Evolutionary conservation across 305 asterid genomes (phyloP), one percentile per base, ranked within the genome.

Genomic region (Fraxinus latifolia): DNA sequence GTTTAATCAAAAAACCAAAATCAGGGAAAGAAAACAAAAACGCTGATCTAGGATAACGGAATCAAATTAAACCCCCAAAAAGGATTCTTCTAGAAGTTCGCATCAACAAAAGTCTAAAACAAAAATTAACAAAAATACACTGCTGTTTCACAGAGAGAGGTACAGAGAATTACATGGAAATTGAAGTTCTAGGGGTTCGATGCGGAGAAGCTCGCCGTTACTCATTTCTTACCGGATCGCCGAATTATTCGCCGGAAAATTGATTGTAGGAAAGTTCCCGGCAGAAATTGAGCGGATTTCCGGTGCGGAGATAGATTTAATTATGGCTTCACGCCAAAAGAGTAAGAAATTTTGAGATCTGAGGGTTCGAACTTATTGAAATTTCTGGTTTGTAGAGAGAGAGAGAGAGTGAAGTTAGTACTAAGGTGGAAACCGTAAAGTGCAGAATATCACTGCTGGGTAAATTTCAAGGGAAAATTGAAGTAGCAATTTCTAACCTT

Each of bases 151-250:
- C 4, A 19, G 74, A 3, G 14, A 14, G 4, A 37, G 74, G 73
- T 17, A 11, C 7, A 12, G 39, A 42, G 42, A 79, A 19, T 90
- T 88, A 92, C 96, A 90, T 76, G 89, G 84, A 81, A 92, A 90
- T 77, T 90, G 93, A 86, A 90, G 96, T 72, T 92, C 93, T 21
- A 84, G 50, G 7, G 92, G 92, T 1, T 91, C 92, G 90, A 91
- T 90, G 84, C 83, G 90, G 85, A 91, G 95, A 60, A 90, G 88
- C 53, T 91, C 92, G 76, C 89, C 84, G 91, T 58, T 85, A 77
- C 91, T 90, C 95, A 90, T 91, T 73, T 86, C 83, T 29, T 50
- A 78, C 83, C 75, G 60, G 80, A 88, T 86, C 90, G 88, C 79
- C 76, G 82, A 89, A 83, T 77, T 84, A 47, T 70, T 83, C 82